These are phyloP conservation scores for Cladophialophora exuberans DNA, from an alignment of 2,329 filamentous ascomycete genomes.

Conservation along the genomic window DNA sequence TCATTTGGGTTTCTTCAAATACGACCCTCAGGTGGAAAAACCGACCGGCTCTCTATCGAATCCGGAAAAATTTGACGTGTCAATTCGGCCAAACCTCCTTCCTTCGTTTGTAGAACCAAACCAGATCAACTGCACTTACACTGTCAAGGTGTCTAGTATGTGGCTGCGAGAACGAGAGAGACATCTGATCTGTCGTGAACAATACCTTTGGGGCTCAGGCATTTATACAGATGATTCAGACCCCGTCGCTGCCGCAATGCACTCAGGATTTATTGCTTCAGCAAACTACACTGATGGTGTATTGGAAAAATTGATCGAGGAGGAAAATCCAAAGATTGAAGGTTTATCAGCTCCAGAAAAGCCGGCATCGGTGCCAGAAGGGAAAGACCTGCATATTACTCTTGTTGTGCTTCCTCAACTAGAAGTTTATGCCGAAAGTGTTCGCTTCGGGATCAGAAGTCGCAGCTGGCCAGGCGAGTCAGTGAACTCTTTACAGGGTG, in stretches of 20 bases:
- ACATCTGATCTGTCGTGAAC: conserved; percentile 79
- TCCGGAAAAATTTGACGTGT: conserved; percentile 61
- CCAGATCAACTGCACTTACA: conserved; percentile 87
- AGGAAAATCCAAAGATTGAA: conserved; percentile 49
- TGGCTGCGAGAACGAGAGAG: conserved; percentile 72
- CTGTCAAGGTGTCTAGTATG: conserved; percentile 79
- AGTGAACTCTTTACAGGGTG: conserved; percentile 17
- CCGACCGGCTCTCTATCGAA: conserved; percentile 34
- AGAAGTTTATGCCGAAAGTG: conserved; percentile 73
- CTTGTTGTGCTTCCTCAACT: conserved; percentile 80
- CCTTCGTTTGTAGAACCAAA: conserved; percentile 67
- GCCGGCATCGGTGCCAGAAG: conserved; percentile 58
- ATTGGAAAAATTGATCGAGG: conserved; percentile 60
- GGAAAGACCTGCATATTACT: conserved; percentile 84
- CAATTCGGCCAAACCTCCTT: conserved; percentile 68
- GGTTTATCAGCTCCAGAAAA: conserved; percentile 48
- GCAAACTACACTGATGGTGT: conserved; percentile 79
- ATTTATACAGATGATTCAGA: conserved; percentile 97
- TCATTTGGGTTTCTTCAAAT: conserved; percentile 84
- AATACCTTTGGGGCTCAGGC: conserved; percentile 88
- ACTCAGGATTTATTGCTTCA: conserved; percentile 88
- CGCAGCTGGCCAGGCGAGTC: conserved; percentile 76
- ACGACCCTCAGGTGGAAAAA: conserved; percentile 66
- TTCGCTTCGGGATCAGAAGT: conserved; percentile 79
- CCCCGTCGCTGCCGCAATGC: conserved; percentile 87